A percentile compares a stretch with the other conserved stretches of the same genome.
phyloP scores from a whole-genome alignment of 192 early-diverging fungal species.

The Glomus cerebriforme region DNA sequence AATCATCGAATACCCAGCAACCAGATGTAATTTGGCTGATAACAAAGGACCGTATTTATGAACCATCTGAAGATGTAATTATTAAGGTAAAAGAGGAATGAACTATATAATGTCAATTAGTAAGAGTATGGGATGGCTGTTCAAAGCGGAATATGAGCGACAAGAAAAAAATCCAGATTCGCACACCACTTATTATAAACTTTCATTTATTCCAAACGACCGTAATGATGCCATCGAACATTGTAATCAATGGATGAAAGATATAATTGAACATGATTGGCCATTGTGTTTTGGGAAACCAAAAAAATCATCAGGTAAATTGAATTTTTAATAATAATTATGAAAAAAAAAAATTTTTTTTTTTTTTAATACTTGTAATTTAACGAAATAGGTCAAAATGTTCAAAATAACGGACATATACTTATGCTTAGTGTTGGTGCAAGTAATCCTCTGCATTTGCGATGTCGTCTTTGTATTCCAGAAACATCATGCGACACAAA shows the following conservation, averaged over 20 bases:
- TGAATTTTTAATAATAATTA: background rate
- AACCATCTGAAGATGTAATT: no score
- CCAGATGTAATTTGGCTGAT: no score
- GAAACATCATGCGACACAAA: conserved; percentile 26
- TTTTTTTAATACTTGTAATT: background rate
- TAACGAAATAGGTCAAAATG: background rate
- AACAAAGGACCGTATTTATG: no score
- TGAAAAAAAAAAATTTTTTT: no score
- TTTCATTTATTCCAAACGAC: conserved; percentile 80
- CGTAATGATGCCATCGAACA: conserved; percentile 68
- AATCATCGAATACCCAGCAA: no score
- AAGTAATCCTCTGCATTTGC: conserved; percentile 9
- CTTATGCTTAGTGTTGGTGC: conserved; percentile 31
- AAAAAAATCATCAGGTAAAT: conserved; percentile 37
- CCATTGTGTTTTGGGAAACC: conserved; percentile 77
- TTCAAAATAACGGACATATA: conserved; percentile 3
- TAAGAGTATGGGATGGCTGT: no score
- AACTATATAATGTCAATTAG: no score
- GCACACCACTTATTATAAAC: conserved; percentile 69
- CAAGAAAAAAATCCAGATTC: conserved; percentile 62
- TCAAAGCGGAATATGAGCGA: no score
- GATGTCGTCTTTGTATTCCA: conserved; percentile 24
- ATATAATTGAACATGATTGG: conserved; percentile 77
- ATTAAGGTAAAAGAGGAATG: no score
- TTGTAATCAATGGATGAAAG: conserved; percentile 76